Percentiles rank a stretch among this genome's conserved stretches.
phyloP scores from a whole-genome alignment of 1,284 basidiomycete species.

The Trametes versicolor region DNA sequence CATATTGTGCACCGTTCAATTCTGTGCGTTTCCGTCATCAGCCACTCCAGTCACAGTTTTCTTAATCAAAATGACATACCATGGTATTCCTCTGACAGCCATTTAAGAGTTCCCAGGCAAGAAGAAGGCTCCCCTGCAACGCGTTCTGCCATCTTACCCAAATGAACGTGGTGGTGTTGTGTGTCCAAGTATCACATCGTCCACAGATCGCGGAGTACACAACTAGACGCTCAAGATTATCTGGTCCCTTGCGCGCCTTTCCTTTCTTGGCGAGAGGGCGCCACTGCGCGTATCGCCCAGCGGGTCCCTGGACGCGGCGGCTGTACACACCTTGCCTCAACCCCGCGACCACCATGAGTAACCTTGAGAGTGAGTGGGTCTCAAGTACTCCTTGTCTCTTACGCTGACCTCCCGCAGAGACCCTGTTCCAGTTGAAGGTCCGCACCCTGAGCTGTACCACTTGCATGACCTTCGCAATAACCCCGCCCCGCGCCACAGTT shows the following conservation, averaged over 20 bases:
- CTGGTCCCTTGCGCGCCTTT: conserved; percentile 14
- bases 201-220: conserved; percentile 15
- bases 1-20: conserved; percentile 69
- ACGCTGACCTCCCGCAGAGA: conserved; percentile 69
- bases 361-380: conserved; percentile 82
- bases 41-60: neutral
- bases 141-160: neutral
- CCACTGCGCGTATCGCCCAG: conserved; percentile 29
- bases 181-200: conserved; percentile 18
- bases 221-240: conserved; percentile 29
- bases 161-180: conserved; percentile 11
- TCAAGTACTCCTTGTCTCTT: neutral
- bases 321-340: conserved; percentile 16
- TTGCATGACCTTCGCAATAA: conserved; percentile 10
- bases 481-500: conserved; percentile 65
- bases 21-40: conserved; percentile 54
- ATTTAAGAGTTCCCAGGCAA: conserved; percentile 40
- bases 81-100: conserved; percentile 65
- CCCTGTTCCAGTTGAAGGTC: conserved; percentile 95
- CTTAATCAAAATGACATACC: conserved; percentile 46
- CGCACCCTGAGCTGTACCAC: conserved; percentile 7
- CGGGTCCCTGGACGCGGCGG: conserved; percentile 7
- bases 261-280: conserved; percentile 21
- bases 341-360: conserved; percentile 73
- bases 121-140: neutral